Conservation (phyloP, 2,329 filamentous ascomycete species). For the Penicillium sp. region DNA sequence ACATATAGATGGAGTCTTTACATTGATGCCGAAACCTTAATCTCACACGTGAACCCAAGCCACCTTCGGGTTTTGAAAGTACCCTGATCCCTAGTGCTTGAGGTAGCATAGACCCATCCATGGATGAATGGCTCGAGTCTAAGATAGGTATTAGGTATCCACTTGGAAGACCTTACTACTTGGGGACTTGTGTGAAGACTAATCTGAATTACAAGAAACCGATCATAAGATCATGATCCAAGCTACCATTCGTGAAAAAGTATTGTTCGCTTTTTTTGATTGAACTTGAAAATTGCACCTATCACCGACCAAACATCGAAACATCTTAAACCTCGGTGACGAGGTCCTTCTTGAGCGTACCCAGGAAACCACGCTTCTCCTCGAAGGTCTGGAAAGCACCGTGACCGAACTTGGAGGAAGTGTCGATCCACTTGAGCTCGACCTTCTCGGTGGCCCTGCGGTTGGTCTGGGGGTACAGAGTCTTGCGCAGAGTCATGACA, state of each 20-base stretch:
- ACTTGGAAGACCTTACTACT: too few relatives aligned
- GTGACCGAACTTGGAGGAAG: conserved; percentile 99
- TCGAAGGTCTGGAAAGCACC: conserved; percentile 98
- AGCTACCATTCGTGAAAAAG: conserved; percentile 23
- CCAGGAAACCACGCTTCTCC: conserved; percentile 97
- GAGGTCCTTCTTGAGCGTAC: conserved; percentile 99
- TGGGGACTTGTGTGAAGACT: background rate
- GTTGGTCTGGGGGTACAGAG: conserved; percentile 96
- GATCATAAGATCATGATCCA: background rate
- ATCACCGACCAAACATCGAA: conserved; percentile 38
- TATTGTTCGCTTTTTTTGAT: conserved; percentile 44
- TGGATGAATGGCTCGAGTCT: too few relatives aligned
- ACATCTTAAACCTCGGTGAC: conserved; percentile 53
- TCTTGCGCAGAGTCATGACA: conserved; percentile 97
- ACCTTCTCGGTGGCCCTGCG: conserved; percentile 98
- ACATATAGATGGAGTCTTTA: too few relatives aligned
- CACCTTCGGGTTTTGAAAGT: too few relatives aligned
- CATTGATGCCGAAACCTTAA: too few relatives aligned
- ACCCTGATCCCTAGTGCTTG: too few relatives aligned
- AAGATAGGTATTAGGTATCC: too few relatives aligned
- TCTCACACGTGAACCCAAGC: too few relatives aligned
- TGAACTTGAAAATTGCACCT: conserved; percentile 40
- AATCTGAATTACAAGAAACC: background rate
- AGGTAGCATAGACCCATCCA: too few relatives aligned
- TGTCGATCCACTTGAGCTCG: conserved; percentile 99